These are phyloP conservation scores for Ustilaginoidea virens DNA, from an alignment of 2,329 filamentous ascomycete genomes.

Conservation along the genomic window DNA sequence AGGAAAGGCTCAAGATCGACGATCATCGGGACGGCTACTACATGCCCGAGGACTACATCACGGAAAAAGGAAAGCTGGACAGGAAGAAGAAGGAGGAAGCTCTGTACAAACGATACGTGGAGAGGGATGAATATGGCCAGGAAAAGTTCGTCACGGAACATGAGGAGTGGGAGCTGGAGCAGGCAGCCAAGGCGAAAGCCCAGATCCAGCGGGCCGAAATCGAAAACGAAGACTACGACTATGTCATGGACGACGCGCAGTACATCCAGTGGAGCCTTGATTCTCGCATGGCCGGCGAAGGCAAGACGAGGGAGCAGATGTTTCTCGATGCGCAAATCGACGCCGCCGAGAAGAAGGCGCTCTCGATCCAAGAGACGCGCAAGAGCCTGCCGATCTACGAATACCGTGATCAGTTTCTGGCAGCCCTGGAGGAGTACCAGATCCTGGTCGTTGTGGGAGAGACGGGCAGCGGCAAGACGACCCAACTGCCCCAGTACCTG, in stretches of 20 bases:
- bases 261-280: slow-evolving; percentile 76
- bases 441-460: slow-evolving; percentile 87
- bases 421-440: slow-evolving; percentile 75
- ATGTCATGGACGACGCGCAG: slow-evolving; percentile 80
- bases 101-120: slow-evolving; percentile 80
- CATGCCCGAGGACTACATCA: slow-evolving; percentile 91
- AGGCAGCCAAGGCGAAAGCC: slow-evolving; percentile 72
- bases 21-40: slow-evolving; percentile 85
- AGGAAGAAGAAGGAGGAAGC: slow-evolving; percentile 76
- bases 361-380: slow-evolving; percentile 79
- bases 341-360: slow-evolving; percentile 74
- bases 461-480: slow-evolving; percentile 91
- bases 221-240: slow-evolving; percentile 76
- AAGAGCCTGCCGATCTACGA: slow-evolving; percentile 83
- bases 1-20: slow-evolving; percentile 76
- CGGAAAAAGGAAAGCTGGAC: slow-evolving; percentile 81
- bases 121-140: slow-evolving; percentile 72
- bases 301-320: slow-evolving; percentile 60
- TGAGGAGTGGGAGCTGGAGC: slow-evolving; percentile 90
- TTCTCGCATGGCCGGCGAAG: slow-evolving; percentile 54
- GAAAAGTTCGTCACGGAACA: slow-evolving; percentile 87
- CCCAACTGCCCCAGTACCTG: slow-evolving; percentile 85
- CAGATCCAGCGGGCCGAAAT: slow-evolving; percentile 65
- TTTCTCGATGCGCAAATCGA: slow-evolving; percentile 69
- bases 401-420: slow-evolving; percentile 72